Conservation (phyloP, 768 basidiomycete genomes). For the Auricularia heimuer region DNA sequence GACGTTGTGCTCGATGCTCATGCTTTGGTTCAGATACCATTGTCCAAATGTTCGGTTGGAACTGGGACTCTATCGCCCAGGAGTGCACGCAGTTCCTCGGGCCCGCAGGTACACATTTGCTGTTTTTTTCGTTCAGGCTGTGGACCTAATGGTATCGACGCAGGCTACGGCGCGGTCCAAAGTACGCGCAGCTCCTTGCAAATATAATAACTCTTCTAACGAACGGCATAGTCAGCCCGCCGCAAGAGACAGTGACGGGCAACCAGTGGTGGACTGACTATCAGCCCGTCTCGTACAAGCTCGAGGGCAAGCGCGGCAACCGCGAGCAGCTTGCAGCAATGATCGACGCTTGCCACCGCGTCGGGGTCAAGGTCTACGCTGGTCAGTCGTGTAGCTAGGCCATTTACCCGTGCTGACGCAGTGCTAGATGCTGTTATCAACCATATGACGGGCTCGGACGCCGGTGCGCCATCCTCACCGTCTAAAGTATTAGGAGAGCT, state of each 20-base stretch:
- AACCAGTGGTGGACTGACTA: slow-evolving; percentile 69
- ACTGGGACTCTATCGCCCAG: slow-evolving; percentile 39
- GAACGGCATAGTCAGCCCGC: slow-evolving; percentile 30
- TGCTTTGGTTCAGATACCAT: slow-evolving; percentile 34
- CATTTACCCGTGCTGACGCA: neutral
- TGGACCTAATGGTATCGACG: neutral
- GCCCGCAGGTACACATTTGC: slow-evolving; percentile 34
- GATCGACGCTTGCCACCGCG: slow-evolving; percentile 40
- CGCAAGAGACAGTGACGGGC: slow-evolving; percentile 42
- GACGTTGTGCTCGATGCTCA: slow-evolving; percentile 31
- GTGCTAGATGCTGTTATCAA: neutral
- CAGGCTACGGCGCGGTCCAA: slow-evolving; percentile 54
- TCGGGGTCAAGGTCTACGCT: slow-evolving; percentile 47
- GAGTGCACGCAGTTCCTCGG: slow-evolving; percentile 61
- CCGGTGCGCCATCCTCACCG: neutral
- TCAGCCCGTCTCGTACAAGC: slow-evolving; percentile 53
- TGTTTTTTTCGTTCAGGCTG: neutral
- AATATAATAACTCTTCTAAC: neutral
- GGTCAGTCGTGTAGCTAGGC: slow-evolving; percentile 18
- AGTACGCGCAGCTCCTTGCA: slow-evolving; percentile 19
- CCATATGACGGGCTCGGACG: neutral
- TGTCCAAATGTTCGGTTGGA: slow-evolving; percentile 66
- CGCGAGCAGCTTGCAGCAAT: slow-evolving; percentile 39
- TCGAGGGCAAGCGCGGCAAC: slow-evolving; percentile 57
- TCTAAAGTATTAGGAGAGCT: neutral